Conservation (phyloP, 2,329 filamentous ascomycete species). For the Pestalotiopsis sp. region DNA sequence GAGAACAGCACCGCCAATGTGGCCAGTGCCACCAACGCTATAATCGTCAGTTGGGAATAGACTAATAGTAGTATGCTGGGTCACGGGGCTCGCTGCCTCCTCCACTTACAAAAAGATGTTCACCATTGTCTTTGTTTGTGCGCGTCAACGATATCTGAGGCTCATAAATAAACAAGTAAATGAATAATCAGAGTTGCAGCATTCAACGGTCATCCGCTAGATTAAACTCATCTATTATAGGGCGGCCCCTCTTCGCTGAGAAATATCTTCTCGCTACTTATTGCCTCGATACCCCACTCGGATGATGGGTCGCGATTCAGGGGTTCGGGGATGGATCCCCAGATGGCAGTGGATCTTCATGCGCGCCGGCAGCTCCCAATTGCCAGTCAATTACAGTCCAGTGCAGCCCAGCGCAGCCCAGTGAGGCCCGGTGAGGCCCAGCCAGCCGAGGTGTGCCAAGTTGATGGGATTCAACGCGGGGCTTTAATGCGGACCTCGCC, state of each 20-base stretch:
- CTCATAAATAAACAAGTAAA: neutral
- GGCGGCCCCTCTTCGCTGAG: neutral
- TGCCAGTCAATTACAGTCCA: neutral
- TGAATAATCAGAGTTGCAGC: neutral
- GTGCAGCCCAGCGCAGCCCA: neutral
- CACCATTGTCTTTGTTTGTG: neutral
- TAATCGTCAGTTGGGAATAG: neutral
- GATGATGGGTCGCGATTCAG: neutral
- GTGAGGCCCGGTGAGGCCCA: too few relatives aligned
- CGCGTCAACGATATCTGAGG: too few relatives aligned
- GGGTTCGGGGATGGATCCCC: neutral
- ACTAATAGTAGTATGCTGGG: neutral
- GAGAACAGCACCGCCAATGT: conserved; percentile 23
- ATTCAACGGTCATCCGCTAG: neutral
- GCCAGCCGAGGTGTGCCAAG: neutral
- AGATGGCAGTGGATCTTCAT: neutral
- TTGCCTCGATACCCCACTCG: neutral
- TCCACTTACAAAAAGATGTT: conserved; percentile 1
- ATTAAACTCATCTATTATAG: neutral
- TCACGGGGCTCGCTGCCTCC: neutral
- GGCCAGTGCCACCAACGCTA: conserved; percentile 23
- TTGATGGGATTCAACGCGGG: neutral
- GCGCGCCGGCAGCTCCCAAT: neutral
- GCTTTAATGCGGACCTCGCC: neutral
- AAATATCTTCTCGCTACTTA: neutral